Conservation (phyloP, 2,329 filamentous ascomycete species). For the Fusarium sp. region DNA sequence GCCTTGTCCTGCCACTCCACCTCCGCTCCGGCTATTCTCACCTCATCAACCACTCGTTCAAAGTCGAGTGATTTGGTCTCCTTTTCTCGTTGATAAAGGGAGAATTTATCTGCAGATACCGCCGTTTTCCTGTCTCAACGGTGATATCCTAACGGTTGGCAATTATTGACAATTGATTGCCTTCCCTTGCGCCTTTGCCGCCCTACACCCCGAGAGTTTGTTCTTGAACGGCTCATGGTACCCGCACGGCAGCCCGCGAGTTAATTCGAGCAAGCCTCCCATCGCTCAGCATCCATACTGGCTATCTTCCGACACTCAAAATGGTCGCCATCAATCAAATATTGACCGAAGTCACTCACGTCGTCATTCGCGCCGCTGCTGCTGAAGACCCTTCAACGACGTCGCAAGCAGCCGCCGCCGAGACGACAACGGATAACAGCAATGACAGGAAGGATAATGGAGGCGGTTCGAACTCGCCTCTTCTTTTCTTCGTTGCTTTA, state of each 20-base stretch:
- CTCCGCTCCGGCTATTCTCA: constrained; percentile 42
- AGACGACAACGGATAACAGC: constrained; percentile 22
- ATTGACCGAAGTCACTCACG: constrained; percentile 45
- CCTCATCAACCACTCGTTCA: constrained; percentile 33
- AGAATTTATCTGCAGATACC: constrained; percentile 1
- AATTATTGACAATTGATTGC: constrained; percentile 31
- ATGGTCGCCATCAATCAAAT: constrained; percentile 48
- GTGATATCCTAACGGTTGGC: constrained; percentile 31
- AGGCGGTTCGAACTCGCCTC: constrained; percentile 58
- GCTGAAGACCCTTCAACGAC: constrained; percentile 42
- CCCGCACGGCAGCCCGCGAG: constrained; percentile 45
- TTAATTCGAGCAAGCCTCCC: constrained; percentile 46
- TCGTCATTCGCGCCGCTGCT: constrained; percentile 45
- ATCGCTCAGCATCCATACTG: constrained; percentile 38
- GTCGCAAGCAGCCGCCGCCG: constrained; percentile 37
- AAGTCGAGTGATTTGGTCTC: constrained; percentile 28
- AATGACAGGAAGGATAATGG: constrained; percentile 39
- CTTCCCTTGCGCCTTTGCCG: constrained; percentile 38
- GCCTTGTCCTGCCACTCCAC: constrained; percentile 40
- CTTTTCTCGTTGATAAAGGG: constrained; percentile 25
- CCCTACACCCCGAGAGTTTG: constrained; percentile 38
- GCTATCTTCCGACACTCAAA: constrained; percentile 27
- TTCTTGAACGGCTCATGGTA: constrained; percentile 46
- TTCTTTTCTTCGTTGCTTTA: constrained; percentile 89
- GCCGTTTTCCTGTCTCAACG: constrained; percentile 10